These are phyloP conservation scores for Olyra latifolia DNA, from an alignment of 176 grass and related monocot species.

Conservation along the genomic window DNA sequence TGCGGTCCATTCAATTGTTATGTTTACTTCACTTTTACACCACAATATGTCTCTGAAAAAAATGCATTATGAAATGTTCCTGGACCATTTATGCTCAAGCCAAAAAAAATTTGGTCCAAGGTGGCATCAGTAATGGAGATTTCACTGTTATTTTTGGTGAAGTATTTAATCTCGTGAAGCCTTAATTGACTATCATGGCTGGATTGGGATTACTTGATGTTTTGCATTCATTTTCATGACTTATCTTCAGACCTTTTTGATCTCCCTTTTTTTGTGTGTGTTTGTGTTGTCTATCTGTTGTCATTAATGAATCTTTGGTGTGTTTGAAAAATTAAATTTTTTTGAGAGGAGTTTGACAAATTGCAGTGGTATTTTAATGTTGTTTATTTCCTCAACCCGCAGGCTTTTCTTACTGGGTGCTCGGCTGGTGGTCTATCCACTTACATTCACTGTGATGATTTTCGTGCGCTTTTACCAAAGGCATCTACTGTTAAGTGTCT, in stretches of 20 bases:
- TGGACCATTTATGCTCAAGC: background rate
- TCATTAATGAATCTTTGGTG: background rate
- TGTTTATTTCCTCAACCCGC: slow-evolving; percentile 2
- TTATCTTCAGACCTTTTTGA: background rate
- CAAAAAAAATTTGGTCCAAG: background rate
- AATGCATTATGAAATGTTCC: background rate
- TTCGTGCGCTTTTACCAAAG: slow-evolving; percentile 61
- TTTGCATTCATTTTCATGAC: background rate
- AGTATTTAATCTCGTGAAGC: background rate
- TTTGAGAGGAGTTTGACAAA: too few relatives aligned
- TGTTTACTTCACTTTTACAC: background rate
- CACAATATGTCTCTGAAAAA: background rate
- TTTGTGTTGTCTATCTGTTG: background rate
- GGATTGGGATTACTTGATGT: background rate
- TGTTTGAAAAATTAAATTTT: background rate
- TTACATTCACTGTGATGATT: slow-evolving; percentile 79
- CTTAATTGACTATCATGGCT: background rate
- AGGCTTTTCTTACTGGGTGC: slow-evolving; percentile 84
- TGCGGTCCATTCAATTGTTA: background rate
- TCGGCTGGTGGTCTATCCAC: slow-evolving; percentile 80
- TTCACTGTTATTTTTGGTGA: background rate
- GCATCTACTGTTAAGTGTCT: slow-evolving; percentile 66
- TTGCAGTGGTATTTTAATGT: background rate
- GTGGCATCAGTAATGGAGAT: background rate
- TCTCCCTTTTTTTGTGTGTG: background rate